Evolutionary conservation across 2,329 filamentous ascomycete species (phyloP).

Genomic region (Epichloe uncinata): DNA sequence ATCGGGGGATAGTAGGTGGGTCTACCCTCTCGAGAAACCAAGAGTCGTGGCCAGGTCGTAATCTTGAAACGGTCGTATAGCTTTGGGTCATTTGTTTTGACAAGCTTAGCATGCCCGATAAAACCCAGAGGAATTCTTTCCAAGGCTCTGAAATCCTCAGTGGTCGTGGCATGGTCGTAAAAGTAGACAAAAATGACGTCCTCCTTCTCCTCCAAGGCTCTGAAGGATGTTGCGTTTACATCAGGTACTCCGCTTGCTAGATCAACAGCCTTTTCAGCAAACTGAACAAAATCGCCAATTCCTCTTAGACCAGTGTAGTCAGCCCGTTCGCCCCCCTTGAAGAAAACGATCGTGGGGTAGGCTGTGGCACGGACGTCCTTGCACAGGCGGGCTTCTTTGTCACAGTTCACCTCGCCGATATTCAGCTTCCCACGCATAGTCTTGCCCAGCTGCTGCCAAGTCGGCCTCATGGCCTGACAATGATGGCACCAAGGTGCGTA

Average conservation of each 20-base stretch:
- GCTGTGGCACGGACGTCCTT: slow-evolving; percentile 71
- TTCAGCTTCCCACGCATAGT: slow-evolving; percentile 86
- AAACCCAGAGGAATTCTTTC: slow-evolving; percentile 77
- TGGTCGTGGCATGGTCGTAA: slow-evolving; percentile 89
- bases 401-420: slow-evolving; percentile 92
- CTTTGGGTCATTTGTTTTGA: slow-evolving; percentile 72
- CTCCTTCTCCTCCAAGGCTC: slow-evolving; percentile 77
- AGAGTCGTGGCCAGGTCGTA: slow-evolving; percentile 84
- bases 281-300: slow-evolving; percentile 77
- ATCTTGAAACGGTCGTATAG: slow-evolving; percentile 83
- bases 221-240: slow-evolving; percentile 63
- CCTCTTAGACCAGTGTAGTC: slow-evolving; percentile 90
- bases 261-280: slow-evolving; percentile 74
- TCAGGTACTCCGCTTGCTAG: slow-evolving; percentile 65
- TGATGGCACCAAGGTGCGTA: slow-evolving; percentile 96
- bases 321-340: slow-evolving; percentile 75
- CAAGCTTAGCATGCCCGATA: slow-evolving; percentile 81
- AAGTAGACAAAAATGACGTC: slow-evolving; percentile 97
- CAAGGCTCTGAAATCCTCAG: slow-evolving; percentile 80
- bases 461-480: slow-evolving; percentile 84
- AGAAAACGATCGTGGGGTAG: slow-evolving; percentile 86
- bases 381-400: slow-evolving; percentile 73
- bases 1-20: slow-evolving; percentile 83
- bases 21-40: slow-evolving; percentile 80
- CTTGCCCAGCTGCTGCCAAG: slow-evolving; percentile 79